Conservation (phyloP, 2,329 filamentous ascomycete genomes). For the Monilinia laxa region DNA sequence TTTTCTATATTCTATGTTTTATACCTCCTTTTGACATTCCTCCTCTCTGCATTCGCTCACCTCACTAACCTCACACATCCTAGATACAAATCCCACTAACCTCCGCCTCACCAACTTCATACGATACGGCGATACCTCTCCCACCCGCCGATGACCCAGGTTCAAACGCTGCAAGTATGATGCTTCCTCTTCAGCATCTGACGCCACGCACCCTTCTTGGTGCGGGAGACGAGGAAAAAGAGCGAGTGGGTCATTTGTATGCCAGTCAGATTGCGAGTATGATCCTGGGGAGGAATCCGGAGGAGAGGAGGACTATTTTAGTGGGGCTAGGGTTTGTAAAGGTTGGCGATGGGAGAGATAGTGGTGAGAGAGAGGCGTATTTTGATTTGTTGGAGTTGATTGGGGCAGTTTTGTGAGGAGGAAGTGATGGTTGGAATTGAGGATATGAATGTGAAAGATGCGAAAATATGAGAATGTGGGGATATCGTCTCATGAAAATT, state of each 20-base stretch:
- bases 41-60: not conserved
- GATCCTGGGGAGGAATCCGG: conserved; percentile 68
- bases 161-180: conserved; percentile 42
- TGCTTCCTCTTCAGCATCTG: conserved; percentile 81
- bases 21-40: no score
- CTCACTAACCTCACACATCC: not conserved
- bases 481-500: no score
- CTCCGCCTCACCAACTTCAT: conserved; percentile 60
- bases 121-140: conserved; percentile 50
- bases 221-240: conserved; percentile 73
- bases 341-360: conserved; percentile 50
- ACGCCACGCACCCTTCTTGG: conserved; percentile 87
- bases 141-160: conserved; percentile 24
- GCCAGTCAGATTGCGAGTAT: conserved; percentile 85
- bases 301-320: conserved; percentile 60
- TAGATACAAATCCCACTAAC: conserved; percentile 78
- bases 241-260: conserved; percentile 83
- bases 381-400: conserved; percentile 65
- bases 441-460: no score
- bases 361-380: conserved; percentile 52
- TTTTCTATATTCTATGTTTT: no score
- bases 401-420: conserved; percentile 48
- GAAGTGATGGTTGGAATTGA: not conserved
- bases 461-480: no score
- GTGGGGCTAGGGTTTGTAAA: conserved; percentile 60